Percentiles rank a stretch among this genome's conserved stretches.
phyloP scores from a whole-genome alignment of 352 stramenopile genomes.

The Saprolegnia parasitica region DNA sequence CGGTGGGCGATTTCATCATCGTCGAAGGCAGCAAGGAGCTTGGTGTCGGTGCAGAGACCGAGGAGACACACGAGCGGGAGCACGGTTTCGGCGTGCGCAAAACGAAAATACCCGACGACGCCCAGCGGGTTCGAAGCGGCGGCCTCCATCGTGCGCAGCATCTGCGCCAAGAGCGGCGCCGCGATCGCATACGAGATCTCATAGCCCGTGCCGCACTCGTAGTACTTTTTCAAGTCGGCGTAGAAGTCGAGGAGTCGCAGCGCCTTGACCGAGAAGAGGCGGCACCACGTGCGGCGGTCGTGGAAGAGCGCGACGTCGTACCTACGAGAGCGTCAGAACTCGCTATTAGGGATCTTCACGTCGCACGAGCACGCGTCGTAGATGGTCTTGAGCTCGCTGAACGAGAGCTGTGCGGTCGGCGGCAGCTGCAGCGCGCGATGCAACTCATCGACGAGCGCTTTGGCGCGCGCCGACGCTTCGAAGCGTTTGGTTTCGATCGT shows the following conservation, averaged over 20 bases:
- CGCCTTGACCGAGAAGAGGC: slow-evolving; percentile 42
- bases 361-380: slow-evolving; percentile 68
- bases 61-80: slow-evolving; percentile 64
- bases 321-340: slow-evolving; percentile 24
- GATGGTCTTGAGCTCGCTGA: slow-evolving; percentile 41
- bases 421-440: slow-evolving; percentile 40
- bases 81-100: slow-evolving; percentile 72
- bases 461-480: slow-evolving; percentile 34
- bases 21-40: slow-evolving; percentile 37
- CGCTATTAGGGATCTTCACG: neutral
- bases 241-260: slow-evolving; percentile 53
- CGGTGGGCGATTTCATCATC: slow-evolving; percentile 40
- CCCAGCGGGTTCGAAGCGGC: slow-evolving; percentile 34
- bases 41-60: slow-evolving; percentile 40
- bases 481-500: slow-evolving; percentile 37
- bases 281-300: slow-evolving; percentile 52
- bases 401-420: slow-evolving; percentile 32
- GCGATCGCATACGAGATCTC: slow-evolving; percentile 76
- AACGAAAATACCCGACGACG: slow-evolving; percentile 40
- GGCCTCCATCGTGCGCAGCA: slow-evolving; percentile 46
- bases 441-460: slow-evolving; percentile 32
- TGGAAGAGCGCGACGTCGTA: slow-evolving; percentile 64
- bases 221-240: slow-evolving; percentile 67
- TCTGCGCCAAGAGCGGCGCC: slow-evolving; percentile 51
- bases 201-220: slow-evolving; percentile 51